Evolutionary conservation across 2,329 filamentous ascomycete genomes (phyloP), one percentile per base, ranked within the genome.

Genomic region (Monilinia vaccinii-corymbosi): DNA sequence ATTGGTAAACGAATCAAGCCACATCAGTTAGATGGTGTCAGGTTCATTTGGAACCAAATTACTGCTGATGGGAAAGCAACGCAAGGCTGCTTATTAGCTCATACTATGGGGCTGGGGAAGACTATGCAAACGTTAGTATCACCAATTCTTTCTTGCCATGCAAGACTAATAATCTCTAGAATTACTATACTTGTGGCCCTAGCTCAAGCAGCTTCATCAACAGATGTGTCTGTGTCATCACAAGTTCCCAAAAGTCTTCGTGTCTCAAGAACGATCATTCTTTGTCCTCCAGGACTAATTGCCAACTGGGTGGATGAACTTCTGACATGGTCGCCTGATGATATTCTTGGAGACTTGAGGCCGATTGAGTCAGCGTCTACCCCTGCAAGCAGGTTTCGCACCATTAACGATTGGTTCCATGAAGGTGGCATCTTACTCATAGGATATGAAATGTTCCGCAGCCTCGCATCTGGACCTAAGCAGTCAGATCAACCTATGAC

Each of bases 51-150:
- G 91, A 85, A 91, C 65, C 87, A 93, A 64, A 76, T 96, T 48
- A 78, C 80, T 36, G 53, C 60, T 42, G 64, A 85, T 59, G 71
- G 76, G 1, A 75, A 78, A 4, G 75, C 77, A 6, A 78, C 79
- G 21, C 85, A 91, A 72, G 91, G 91, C 2, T 95, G 89, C 69
- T 78, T 96, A 14, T 78, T 96, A 23, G 88, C 91, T 7, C 91
- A 96, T 71, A 90, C 89, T 0, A 96, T 96, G 91, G 92, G 92
- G 1, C 75, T 96, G 2, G 91, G 91, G 18, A 97, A 96, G 75
- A 95, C 91, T 0, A 91, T 96, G 86, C 91, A 96, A 75, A 83
- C 91, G 76, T 79, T 73, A 74, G 77, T 74, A 31, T 40, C 5
- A 13, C 25, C 7, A 10, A 40, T 49, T 28, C 9, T 11, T 16